Base-by-base conservation (phyloP, 2,329 filamentous ascomycete species). In the Cercospora nicotianae region DNA sequence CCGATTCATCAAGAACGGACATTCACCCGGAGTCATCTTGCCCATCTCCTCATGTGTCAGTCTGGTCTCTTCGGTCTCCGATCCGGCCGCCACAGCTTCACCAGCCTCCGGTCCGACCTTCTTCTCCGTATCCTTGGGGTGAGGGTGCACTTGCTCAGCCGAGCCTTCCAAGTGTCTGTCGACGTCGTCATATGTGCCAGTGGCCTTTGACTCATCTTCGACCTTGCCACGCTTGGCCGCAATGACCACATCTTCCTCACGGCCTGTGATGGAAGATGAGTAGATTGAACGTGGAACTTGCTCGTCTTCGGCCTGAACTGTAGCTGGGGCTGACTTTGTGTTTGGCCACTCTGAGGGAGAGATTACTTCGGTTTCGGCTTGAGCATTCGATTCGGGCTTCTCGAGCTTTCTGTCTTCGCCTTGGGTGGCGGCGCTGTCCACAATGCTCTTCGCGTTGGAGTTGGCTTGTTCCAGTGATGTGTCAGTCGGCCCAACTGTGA, bases 41-140 rank as follows among this genome's bases (percentile, higher is more conserved):
- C 76, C 77, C 79, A 81, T 80, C 72, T 81, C 79, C 70, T 78
- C 75, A 61, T 78, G 75, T 59, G 79, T 79, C 69, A 74, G 30
- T 57, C 69, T 73, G 30, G 77, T 77, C 74, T 80, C 78, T 33
- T 77, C 71, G 28, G 73, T 74, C 26, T 69, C 67, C 9, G 76
- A 69, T 16, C 74, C 68, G n/a, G 74, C 73, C 5, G 75, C 79
- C 13, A 80, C 77, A 23, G 79, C 79, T 62, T 81, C 76, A 26
- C 79, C 79, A 20, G 76, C 67, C 5, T 63, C 66, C 6, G 78
- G 77, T 45, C 73, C 64, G 28, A 80, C 75, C 0, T 70, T 65
- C 51, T 75, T 60, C 68, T 80, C 78, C 69, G 74, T 75, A 45
- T 76, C 72, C 60, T 79, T 72, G 28, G 77, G 73, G 59, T 79